Base-by-base conservation (phyloP, 75 land plant species). In the Pinus taeda region DNA sequence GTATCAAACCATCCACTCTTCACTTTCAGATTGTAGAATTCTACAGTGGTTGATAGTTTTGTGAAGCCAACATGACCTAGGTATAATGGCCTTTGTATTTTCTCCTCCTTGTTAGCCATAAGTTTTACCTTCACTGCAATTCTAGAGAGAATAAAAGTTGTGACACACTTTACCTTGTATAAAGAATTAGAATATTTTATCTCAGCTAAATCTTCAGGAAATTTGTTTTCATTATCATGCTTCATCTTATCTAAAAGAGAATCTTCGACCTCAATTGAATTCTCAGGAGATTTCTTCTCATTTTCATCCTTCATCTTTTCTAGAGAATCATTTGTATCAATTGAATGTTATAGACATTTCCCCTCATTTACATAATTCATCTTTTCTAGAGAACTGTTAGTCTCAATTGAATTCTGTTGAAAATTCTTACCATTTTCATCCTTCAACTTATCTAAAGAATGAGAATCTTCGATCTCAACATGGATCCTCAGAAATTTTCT, bases 91-190 rank as follows among this genome's bases (percentile, higher is more conserved):
- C n/a, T n/a, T n/a, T n/a, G n/a, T n/a, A n/a, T n/a, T n/a, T n/a
- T n/a, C 74, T 94, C 99, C 79, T 96, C 98, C 77, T 89, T 91
- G 5, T 90, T 77, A 42, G 99, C 97, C 75, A 96, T 88, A 84
- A 94, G 86, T 76, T 94, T 92, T 36, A 95, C 99, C 83, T 94
- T 96, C 74, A 96, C 98, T 36, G 99, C 93, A 75, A 92, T 95
- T 59, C 98, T 91, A 42, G 99, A 88, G 24, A 96, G 77, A 36
- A 92, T 87, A 60, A 93, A 82, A 56, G 88, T 72, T 57, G 99
- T 97, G 60, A 90, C 98, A 36, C 80, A 85, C 83, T 89, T 92
- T 26, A 96, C 26, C 57, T 79, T 89, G 56, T 84, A 85, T 60
- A 82, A 26, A 15, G 57, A 26, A 29, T 53, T 64, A 4, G 88